Base-by-base conservation (phyloP, 495 filamentous ascomycete species). In the Aspergillus incahuasiensis region DNA sequence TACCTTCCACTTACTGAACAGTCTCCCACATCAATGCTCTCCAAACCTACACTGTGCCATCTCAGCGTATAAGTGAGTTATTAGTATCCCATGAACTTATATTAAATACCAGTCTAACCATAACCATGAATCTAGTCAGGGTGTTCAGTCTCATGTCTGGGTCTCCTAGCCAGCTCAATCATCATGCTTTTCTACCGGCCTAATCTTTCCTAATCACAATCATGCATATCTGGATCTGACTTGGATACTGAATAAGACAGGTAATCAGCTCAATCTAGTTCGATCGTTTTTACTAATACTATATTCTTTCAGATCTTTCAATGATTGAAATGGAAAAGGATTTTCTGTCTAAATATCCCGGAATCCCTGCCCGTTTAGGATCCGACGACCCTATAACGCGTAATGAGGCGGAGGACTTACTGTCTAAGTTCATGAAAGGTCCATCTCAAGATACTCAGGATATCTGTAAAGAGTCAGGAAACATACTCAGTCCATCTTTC, bases 371-470 rank as follows among this genome's bases (percentile, higher is more conserved):
- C 13, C 43, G 47, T 28, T 20, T 59, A 6, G 56, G 56, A 54
- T 56, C 59, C 32, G 57, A 58, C 0, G 55, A 61, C 32, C 48
- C 55, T 5, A 52, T 55, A 13, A 22, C 60, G n/a, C 51, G 54
- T 21, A 55, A 52, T 19, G 62, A 66, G 22, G 57, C 60, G 1
- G 34, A 63, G 24, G 51, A 56, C 6, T 30, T 71, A 5, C 49
- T 67, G 7, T 56, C 49, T 19, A 56, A 58, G 28, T 71, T 67
- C 50, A 66, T 61, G 41, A 47, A 46, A 45, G 44, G 49, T 21
- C 41, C 63, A 1, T 52, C 57, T 8, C 41, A 56, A n/a, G 48
- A 55, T 40, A 22, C 45, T 9, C 48, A 57, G 39, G 50, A 32
- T 13, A 30, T 34, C 13, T 16, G 21, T 45, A 28, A 16, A 35